Base-by-base conservation (phyloP, 768 basidiomycete genomes). In the Naematelia aurantialba region DNA sequence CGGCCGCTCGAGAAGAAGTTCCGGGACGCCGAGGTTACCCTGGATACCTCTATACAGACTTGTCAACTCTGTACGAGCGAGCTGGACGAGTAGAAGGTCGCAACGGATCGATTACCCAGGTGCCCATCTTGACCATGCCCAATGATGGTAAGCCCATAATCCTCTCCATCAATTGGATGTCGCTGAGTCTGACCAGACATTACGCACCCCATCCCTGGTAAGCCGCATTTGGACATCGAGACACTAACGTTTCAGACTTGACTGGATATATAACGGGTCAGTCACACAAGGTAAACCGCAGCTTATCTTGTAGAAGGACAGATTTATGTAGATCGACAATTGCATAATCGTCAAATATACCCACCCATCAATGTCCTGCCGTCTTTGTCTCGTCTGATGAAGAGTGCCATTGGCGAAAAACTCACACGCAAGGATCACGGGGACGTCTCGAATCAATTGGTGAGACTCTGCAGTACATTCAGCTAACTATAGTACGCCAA, bases 351-450 rank as follows among this genome's bases (percentile, higher is more conserved):
- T 63, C 76, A 79, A 61, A 93, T 98, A 76, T 98, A 97, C 81
- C 96, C 96, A 31, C 96, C 96, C 51, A 98, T 99, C 83, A 99
- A 99, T 80, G 94, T 99, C 60, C 83, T 99, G 48, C 96, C 96
- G 61, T 98, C 96, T 64, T 83, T 99, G 74, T 98, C 96, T 68
- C 92, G 96, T 79, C 81, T 99, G 77, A 99, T 99, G 96, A 99
- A 99, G 86, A 91, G 89, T 69, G 96, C 96, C 65, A 97, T 98
- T 79, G 96, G 96, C 66, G 94, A 97, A 80, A 85, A 89, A 79
- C 81, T 98, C 74, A 98, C 96, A 59, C 83, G 96, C 77, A 94
- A 94, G 80, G 96, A 99, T 79, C 96, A 98, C 77, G 89, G 92
- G 72, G 96, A 99, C 79, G 96, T 99, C 31, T 98, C 96, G 13